Base-by-base conservation (phyloP, 2,329 filamentous ascomycete genomes). In the Karstenula rhodostoma region DNA sequence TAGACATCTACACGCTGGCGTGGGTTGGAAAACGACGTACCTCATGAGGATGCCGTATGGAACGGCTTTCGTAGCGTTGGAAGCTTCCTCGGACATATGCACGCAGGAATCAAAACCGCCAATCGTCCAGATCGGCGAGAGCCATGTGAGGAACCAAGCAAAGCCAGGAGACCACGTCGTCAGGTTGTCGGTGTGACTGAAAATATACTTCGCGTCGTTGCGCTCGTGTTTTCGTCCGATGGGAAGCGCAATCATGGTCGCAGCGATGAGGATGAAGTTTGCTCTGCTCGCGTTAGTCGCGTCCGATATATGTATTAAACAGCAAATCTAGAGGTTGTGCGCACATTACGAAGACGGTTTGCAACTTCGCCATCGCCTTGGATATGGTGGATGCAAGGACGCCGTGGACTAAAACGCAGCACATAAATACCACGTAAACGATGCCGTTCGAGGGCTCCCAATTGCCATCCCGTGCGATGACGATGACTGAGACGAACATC, bases 81-180 rank as follows among this genome's bases (percentile, higher is more conserved):
- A 77, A 0, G 86, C 86, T 70, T 89, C 86, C 72, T 89, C 86
- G 44, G 82, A 84, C 80, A 89, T 87, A 64, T 87, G 84, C 15
- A 63, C 65, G 29, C 67, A 67, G 12, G 48, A 62, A 43, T 67
- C 59, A 49, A 69, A 69, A 1, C 50, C 65, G 12, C 67, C 67
- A 49, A 85, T 84, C 0, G 85, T 86, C 87, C 87, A 89, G 61
- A 89, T 88, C 0, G 87, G 87, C 32, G 80, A 82, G 22, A 89
- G 77, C 85, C 86, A 89, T 0, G 84, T 78, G 1, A 89, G 75
- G 77, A 89, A 86, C 65, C 88, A 89, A 0, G 84, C 78, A 83
- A 85, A 78, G 0, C 76, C 76, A 2, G 65, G 66, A 23, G 75
- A 74, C 76, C 87, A 89, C 0, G 82, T 83, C 0, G 85, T 87